A percentile compares a stretch with the other conserved stretches of the same genome.
phyloP scores from a whole-genome alignment of 2,329 filamentous ascomycete genomes.

The Claviceps capensis region DNA sequence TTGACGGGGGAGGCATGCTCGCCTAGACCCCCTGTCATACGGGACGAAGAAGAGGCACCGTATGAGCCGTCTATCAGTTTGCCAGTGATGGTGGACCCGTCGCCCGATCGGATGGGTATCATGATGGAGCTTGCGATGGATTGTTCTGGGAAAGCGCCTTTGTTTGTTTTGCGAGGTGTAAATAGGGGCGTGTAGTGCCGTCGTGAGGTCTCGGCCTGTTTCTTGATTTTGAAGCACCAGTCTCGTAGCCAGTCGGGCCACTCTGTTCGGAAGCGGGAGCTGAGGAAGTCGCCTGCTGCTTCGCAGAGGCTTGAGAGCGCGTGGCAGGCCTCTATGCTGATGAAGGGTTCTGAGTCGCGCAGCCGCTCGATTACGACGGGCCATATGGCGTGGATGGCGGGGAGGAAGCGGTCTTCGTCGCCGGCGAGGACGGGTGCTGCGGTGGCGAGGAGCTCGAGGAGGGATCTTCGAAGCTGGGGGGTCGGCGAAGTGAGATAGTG shows the following conservation, averaged over 20 bases:
- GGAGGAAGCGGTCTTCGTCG: conserved; percentile 74
- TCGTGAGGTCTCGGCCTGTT: conserved; percentile 19
- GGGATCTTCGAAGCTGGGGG: conserved; percentile 59
- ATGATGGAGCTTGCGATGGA: conserved; percentile 11
- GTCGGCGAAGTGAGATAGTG: conserved; percentile 83
- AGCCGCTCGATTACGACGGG: conserved; percentile 61
- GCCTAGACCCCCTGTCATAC: conserved; percentile 29
- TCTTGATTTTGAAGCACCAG: conserved; percentile 33
- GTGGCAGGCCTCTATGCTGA: conserved; percentile 56
- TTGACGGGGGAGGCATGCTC: conserved; percentile 47
- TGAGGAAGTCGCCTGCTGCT: conserved; percentile 69
- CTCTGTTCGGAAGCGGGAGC: conserved; percentile 57
- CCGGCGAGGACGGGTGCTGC: conserved; percentile 57
- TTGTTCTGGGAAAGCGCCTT: background rate
- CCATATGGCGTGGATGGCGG: conserved; percentile 84
- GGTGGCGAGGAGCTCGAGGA: conserved; percentile 64
- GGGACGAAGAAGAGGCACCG: background rate
- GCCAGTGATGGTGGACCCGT: conserved; percentile 10
- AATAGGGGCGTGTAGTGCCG: conserved; percentile 3
- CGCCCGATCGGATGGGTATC: conserved; percentile 18
- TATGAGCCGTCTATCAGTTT: background rate
- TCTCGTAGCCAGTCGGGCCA: conserved; percentile 45
- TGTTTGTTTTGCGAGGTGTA: background rate
- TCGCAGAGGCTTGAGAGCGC: conserved; percentile 56
- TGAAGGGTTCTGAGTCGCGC: conserved; percentile 51